These are phyloP conservation scores for Tritrichomonas foetus DNA, from an alignment of 208 protist species.

Conservation along the genomic window DNA sequence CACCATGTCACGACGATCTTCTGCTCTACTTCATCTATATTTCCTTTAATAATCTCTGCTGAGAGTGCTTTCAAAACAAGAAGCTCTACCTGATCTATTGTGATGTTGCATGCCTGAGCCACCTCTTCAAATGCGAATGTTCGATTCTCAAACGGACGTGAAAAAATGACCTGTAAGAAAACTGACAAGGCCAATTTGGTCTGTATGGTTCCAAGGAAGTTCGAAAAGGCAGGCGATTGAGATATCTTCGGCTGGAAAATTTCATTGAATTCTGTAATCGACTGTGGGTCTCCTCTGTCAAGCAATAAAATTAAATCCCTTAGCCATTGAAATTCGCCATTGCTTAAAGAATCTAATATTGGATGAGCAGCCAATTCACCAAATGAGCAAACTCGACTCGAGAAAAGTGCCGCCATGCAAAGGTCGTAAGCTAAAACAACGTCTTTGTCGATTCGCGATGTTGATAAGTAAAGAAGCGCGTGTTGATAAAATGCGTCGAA, in stretches of 20 bases:
- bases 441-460: neutral
- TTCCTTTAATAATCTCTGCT: neutral
- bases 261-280: slow-evolving; percentile 12
- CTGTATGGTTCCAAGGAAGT: neutral
- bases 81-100: neutral
- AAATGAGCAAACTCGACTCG: slow-evolving; percentile 4
- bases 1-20: slow-evolving; percentile 31
- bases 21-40: slow-evolving; percentile 1
- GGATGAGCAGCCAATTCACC: slow-evolving; percentile 4
- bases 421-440: neutral
- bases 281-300: neutral
- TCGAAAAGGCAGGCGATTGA: neutral
- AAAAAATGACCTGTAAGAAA: slow-evolving; percentile 28
- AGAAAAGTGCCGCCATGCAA: slow-evolving; percentile 8
- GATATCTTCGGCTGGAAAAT: neutral
- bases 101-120: neutral
- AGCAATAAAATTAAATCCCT: neutral
- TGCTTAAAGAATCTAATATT: neutral
- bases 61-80: slow-evolving; percentile 32
- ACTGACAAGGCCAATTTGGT: neutral
- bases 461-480: neutral
- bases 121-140: slow-evolving; percentile 9
- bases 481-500: slow-evolving; percentile 29
- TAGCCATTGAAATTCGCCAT: neutral
- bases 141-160: neutral